phyloP scores from a whole-genome alignment of 345 rosid genomes.

The Citrus hindsii region DNA sequence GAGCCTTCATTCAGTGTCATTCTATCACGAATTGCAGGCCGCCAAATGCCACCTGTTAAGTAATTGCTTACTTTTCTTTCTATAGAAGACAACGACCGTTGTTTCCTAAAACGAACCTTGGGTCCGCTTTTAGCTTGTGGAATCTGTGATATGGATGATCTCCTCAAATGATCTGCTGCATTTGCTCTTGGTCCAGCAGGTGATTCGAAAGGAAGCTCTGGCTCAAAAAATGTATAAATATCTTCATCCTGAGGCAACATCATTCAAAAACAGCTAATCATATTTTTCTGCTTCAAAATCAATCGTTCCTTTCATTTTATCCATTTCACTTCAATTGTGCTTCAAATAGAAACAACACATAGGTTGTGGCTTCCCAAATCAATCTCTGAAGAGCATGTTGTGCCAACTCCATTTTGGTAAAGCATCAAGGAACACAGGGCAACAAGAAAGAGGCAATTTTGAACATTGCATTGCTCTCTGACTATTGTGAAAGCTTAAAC shows the following conservation, averaged over 20 bases:
- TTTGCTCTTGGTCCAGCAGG: conserved; percentile 9
- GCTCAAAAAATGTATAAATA: conserved; percentile 52
- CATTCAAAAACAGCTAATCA: not conserved
- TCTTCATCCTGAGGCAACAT: conserved; percentile 52
- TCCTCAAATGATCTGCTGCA: conserved; percentile 11
- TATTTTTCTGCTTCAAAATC: not conserved
- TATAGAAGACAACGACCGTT: conserved; percentile 36
- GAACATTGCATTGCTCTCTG: no score
- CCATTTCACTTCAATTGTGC: no score
- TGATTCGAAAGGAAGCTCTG: conserved; percentile 42
- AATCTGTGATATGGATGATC: conserved; percentile 13
- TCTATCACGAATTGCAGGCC: conserved; percentile 25
- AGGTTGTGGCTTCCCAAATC: not conserved
- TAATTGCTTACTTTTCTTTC: conserved; percentile 23
- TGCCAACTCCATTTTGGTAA: not conserved
- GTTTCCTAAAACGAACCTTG: conserved; percentile 33
- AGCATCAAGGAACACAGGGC: no score
- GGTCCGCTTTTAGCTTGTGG: conserved; percentile 9
- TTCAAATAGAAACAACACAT: no score
- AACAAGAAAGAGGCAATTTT: no score
- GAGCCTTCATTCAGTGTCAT: conserved; percentile 39
- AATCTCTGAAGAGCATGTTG: not conserved
- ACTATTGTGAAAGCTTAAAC: not conserved
- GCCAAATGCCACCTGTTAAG: conserved; percentile 21
- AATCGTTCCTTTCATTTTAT: no score